Conservation (phyloP, 2,329 filamentous ascomycete species). For the Sporothrix mexicana region DNA sequence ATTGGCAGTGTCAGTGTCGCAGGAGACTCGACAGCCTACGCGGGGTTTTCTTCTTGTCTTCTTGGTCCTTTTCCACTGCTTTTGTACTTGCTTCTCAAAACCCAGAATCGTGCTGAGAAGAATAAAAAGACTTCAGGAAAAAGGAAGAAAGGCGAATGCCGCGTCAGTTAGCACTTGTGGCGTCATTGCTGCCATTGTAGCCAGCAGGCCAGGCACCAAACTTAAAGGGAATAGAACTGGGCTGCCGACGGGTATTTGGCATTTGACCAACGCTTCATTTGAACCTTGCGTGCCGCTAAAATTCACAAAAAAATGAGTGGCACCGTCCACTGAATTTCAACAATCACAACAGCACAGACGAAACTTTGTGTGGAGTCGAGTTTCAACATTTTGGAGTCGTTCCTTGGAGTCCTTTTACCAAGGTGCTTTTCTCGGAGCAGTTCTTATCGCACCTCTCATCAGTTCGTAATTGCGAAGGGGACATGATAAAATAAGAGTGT, state of each 20-base stretch:
- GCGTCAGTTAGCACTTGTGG: too few species aligned
- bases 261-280: too few species aligned
- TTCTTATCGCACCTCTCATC: constrained; percentile 2
- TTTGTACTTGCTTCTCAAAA: neutral
- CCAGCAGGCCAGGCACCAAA: neutral
- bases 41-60: neutral
- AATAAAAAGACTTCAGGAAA: too few species aligned
- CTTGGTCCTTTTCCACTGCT: too few species aligned
- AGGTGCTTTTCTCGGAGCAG: neutral
- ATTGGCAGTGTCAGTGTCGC: neutral
- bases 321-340: neutral
- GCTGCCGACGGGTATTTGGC: constrained; percentile 1
- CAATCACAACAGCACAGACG: neutral
- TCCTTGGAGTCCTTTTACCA: neutral
- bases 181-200: neutral
- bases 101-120: too few species aligned
- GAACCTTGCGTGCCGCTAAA: too few species aligned
- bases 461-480: neutral
- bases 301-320: neutral
- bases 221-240: neutral
- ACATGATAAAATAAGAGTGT: too few species aligned
- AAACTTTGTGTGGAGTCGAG: neutral
- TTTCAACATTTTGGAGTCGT: neutral
- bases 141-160: too few species aligned
- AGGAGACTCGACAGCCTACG: neutral